These are phyloP conservation scores for Pluteus cervinus DNA, from an alignment of 768 basidiomycete species.

Conservation along the genomic window DNA sequence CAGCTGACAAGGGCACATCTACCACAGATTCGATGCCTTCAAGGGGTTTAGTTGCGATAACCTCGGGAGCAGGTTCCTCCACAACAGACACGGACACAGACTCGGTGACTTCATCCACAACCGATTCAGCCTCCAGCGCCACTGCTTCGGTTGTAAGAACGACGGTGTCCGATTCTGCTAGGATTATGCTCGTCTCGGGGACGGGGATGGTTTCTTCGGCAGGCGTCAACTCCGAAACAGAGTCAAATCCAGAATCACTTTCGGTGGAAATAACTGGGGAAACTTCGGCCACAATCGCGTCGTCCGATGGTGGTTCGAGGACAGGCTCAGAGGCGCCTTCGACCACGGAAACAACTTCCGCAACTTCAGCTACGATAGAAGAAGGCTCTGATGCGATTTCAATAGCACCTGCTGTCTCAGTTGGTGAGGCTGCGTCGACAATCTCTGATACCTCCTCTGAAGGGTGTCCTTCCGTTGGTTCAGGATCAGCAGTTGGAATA, in stretches of 20 bases:
- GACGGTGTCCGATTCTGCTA: not conserved
- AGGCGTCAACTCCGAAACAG: too few species aligned
- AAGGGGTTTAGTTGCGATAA: not conserved
- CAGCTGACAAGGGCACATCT: not conserved
- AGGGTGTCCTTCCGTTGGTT: too few species aligned
- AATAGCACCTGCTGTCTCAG: not conserved
- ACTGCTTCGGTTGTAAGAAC: not conserved
- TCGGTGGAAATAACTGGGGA: too few species aligned
- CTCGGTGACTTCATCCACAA: not conserved
- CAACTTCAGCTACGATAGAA: not conserved
- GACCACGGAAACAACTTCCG: slow-evolving; percentile 1
- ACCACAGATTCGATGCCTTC: not conserved
- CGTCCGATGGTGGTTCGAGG: slow-evolving; percentile 2
- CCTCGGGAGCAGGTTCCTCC: not conserved
- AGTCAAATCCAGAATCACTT: too few species aligned
- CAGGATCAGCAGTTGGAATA: too few species aligned
- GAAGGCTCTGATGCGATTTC: too few species aligned
- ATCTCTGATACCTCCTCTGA: too few species aligned
- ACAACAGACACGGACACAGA: not conserved
- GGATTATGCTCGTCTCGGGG: too few species aligned
- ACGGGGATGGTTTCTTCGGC: too few species aligned
- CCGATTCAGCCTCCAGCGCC: not conserved
- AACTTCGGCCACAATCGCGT: not conserved
- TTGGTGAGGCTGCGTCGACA: not conserved
- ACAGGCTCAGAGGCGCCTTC: slow-evolving; percentile 8